A percentile compares a stretch with the other conserved stretches of the same genome.
Conservation (phyloP, 306 rosid species). For the Casuarina equisetifolia region DNA sequence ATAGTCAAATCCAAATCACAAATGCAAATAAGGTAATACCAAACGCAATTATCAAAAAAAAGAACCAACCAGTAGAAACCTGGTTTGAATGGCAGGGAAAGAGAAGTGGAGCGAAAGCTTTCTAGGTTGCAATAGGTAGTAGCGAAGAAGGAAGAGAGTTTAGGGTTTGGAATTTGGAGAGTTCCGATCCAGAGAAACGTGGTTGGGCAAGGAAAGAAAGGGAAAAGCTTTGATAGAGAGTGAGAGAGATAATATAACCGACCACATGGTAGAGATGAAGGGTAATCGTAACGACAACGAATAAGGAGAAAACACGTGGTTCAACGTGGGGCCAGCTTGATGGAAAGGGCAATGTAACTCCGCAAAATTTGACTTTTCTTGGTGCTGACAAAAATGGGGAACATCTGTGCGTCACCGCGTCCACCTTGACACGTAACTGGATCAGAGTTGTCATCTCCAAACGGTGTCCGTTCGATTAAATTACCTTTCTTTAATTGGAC, state of each 20-base stretch:
- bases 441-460: neutral
- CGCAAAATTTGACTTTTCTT: conserved; percentile 25
- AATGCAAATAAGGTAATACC: neutral
- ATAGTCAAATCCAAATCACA: neutral
- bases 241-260: conserved; percentile 12
- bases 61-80: conserved; percentile 18
- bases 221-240: neutral
- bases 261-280: conserved; percentile 12
- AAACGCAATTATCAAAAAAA: neutral
- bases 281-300: conserved; percentile 19
- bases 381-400: neutral
- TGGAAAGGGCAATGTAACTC: conserved; percentile 21
- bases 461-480: neutral
- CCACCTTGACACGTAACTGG: conserved; percentile 6
- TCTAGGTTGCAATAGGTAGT: neutral
- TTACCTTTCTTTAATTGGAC: neutral
- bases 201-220: conserved; percentile 26
- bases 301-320: conserved; percentile 19
- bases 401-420: neutral
- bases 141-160: conserved; percentile 9
- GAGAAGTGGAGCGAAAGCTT: conserved; percentile 23
- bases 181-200: conserved; percentile 33
- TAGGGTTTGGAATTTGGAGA: conserved; percentile 19
- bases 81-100: conserved; percentile 15
- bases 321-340: neutral